Percentiles rank a stretch among this genome's conserved stretches.
phyloP scores from a whole-genome alignment of 306 rosid species.

The Hippophae rhamnoides region DNA sequence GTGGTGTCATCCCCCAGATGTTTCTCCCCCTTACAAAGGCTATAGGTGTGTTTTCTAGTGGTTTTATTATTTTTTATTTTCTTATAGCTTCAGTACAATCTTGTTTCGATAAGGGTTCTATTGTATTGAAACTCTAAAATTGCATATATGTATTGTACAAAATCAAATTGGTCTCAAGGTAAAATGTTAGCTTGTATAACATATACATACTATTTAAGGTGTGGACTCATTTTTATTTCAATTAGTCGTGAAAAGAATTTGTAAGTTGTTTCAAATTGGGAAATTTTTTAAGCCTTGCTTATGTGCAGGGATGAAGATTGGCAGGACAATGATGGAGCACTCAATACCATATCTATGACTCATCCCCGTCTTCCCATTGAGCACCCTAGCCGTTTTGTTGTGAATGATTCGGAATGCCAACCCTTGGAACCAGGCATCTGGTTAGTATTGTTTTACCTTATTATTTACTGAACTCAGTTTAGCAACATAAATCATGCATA shows the following conservation, averaged over 20 bases:
- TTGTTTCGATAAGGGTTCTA: no score
- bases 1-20: constrained; percentile 87
- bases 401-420: constrained; percentile 71
- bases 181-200: no score
- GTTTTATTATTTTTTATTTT: neutral
- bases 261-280: no score
- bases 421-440: constrained; percentile 83
- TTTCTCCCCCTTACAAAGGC: constrained; percentile 78
- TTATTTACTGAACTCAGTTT: neutral
- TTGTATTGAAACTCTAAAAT: no score
- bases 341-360: constrained; percentile 92
- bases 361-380: constrained; percentile 78
- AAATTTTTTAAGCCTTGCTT: neutral
- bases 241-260: no score
- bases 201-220: no score
- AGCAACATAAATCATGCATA: neutral
- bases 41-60: constrained; percentile 48
- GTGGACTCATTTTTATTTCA: no score
- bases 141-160: no score
- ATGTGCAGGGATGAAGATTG: constrained; percentile 90
- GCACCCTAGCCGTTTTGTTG: constrained; percentile 59
- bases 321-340: constrained; percentile 96
- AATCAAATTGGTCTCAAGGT: no score
- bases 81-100: no score
- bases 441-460: constrained; percentile 19